Evolutionary conservation across 2,329 filamentous ascomycete species (phyloP).

Genomic region (Claviceps humidiphila): DNA sequence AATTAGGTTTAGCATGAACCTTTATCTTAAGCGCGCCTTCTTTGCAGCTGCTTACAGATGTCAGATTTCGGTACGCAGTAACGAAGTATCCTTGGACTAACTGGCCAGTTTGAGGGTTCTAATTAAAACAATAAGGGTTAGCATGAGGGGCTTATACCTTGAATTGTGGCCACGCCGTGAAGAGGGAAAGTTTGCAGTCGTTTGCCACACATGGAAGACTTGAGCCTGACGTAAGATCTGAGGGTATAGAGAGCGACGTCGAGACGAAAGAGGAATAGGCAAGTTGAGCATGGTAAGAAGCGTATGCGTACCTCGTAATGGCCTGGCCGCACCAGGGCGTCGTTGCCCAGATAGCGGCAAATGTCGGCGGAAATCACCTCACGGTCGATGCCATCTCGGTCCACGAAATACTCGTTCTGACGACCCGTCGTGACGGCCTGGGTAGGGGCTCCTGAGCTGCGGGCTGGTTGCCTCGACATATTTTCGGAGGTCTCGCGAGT

Average conservation of each 20-base stretch:
- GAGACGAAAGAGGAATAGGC: neutral
- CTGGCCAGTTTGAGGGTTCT: conserved; percentile 45
- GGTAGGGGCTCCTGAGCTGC: conserved; percentile 22
- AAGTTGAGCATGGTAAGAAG: neutral
- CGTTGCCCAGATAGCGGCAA: conserved; percentile 71
- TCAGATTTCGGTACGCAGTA: conserved; percentile 66
- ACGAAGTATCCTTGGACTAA: conserved; percentile 62
- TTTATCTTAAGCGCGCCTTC: neutral
- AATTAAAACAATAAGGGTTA: neutral
- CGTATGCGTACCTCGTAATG: conserved; percentile 49
- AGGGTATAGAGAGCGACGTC: too few species aligned
- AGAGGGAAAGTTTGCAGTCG: neutral
- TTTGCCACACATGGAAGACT: too few species aligned
- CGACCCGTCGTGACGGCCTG: conserved; percentile 28
- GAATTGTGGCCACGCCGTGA: neutral
- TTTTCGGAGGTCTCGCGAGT: conserved; percentile 2
- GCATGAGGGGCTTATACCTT: neutral
- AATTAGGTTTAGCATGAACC: neutral
- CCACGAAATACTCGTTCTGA: conserved; percentile 70
- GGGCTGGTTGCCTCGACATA: conserved; percentile 26
- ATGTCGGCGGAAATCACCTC: conserved; percentile 78
- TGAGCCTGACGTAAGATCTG: neutral
- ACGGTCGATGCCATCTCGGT: conserved; percentile 67
- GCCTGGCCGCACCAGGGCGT: conserved; percentile 65
- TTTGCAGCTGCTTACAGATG: conserved; percentile 45